Evolutionary conservation across 495 filamentous ascomycete species (phyloP).

Genomic region (Penicillium lividum): DNA sequence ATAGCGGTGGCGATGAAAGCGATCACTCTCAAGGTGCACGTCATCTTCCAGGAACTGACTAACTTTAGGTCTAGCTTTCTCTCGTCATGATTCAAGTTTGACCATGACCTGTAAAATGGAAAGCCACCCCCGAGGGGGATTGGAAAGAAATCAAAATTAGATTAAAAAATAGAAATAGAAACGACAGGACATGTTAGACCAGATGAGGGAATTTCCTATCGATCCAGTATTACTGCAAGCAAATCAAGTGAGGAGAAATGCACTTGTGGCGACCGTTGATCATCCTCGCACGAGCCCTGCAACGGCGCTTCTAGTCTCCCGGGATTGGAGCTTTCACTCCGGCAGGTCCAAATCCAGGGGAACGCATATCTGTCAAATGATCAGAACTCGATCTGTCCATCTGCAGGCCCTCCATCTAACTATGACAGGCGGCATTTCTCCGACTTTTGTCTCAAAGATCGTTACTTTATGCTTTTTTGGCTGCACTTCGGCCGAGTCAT

Average conservation of each 20-base stretch:
- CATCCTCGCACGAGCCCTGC: conserved; percentile 12
- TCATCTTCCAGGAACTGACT: neutral
- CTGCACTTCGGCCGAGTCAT: conserved; percentile 1
- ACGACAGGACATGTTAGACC: neutral
- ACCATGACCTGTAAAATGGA: neutral
- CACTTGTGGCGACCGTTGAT: conserved; percentile 8
- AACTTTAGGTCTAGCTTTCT: neutral
- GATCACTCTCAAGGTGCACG: neutral
- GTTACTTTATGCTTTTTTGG: conserved; percentile 2
- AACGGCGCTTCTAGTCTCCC: conserved; percentile 2
- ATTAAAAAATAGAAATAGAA: neutral
- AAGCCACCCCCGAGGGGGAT: too few relatives aligned
- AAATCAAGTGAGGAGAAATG: conserved; percentile 7
- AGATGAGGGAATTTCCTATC: neutral
- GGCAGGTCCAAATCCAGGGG: conserved; percentile 1
- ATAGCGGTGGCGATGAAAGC: conserved; percentile 6
- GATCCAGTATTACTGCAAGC: conserved; percentile 2
- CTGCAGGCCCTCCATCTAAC: neutral
- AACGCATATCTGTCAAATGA: neutral
- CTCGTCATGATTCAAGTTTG: conserved; percentile 3
- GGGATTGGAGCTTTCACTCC: neutral
- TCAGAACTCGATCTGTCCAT: neutral
- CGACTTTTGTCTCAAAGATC: neutral
- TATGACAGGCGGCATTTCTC: neutral
- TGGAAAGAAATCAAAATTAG: neutral